These are phyloP conservation scores for Ilyonectria mors-panacis DNA, from an alignment of 2,329 filamentous ascomycete genomes.

Conservation along the genomic window DNA sequence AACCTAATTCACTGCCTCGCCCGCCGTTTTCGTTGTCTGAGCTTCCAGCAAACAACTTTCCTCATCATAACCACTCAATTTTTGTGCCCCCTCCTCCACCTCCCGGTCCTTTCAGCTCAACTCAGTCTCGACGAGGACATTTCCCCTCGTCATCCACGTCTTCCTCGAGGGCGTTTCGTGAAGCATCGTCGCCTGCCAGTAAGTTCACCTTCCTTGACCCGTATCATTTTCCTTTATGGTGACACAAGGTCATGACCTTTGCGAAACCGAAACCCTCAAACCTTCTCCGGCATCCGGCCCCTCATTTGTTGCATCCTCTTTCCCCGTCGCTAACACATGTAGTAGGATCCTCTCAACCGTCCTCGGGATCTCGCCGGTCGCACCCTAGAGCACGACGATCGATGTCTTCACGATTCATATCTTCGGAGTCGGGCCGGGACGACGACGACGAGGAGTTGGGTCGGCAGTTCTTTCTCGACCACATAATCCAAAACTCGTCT, in stretches of 20 bases:
- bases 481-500: slow-evolving; percentile 23
- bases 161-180: slow-evolving; percentile 37
- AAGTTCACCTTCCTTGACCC: slow-evolving; percentile 25
- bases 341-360: slow-evolving; percentile 41
- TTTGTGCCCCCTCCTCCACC: slow-evolving; percentile 38
- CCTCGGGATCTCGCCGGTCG: slow-evolving; percentile 46
- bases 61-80: slow-evolving; percentile 38
- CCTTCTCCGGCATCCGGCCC: slow-evolving; percentile 9
- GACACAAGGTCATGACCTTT: slow-evolving; percentile 13
- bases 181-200: slow-evolving; percentile 43
- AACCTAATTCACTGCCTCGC: slow-evolving; percentile 42
- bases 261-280: slow-evolving; percentile 3
- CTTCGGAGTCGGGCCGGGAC: slow-evolving; percentile 43
- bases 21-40: slow-evolving; percentile 38
- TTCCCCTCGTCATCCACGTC: slow-evolving; percentile 34
- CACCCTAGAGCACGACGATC: slow-evolving; percentile 48
- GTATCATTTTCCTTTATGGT: slow-evolving; percentile 5
- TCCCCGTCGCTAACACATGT: slow-evolving; percentile 27
- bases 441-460: slow-evolving; percentile 41
- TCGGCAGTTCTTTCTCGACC: slow-evolving; percentile 35
- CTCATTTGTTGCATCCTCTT: neutral
- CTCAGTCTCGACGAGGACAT: slow-evolving; percentile 36
- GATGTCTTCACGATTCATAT: slow-evolving; percentile 39
- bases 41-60: slow-evolving; percentile 35
- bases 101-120: slow-evolving; percentile 33